Base-by-base conservation (phyloP, 441 rosid species). In the Adansonia gregorii region DNA sequence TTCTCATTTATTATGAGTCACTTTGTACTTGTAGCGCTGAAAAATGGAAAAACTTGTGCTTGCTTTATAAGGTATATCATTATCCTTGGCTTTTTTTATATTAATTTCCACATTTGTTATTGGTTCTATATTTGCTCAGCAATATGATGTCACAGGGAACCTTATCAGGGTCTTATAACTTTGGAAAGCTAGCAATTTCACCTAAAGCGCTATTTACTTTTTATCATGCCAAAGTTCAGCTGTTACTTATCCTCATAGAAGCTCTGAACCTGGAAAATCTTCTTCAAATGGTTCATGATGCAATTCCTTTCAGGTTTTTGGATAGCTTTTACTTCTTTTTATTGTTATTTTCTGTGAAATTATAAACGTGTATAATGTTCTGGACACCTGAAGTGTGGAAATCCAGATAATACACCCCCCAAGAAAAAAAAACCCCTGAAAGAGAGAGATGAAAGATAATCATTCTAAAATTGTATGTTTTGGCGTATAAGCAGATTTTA, bases 261-360 rank as follows among this genome's bases (percentile, higher is more conserved):
- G 87, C 98, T 8, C 82, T 97, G 82, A 89, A 90, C 87, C 86
- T 97, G 83, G 94, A 94, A 84, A 92, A 84, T 83, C 92, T 97
- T 84, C 95, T 97, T 81, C 92, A 92, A 76, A 87, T 97, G 92
- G 90, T 94, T 82, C 95, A 93, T 78, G 98, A 94, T 76, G 91
- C 83, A 82, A 83, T 82, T 31, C 95, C 98, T 82, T 91, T 91
- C 92, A 94, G 98, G 98, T 96, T 74, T 72, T 56, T 82, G 20
- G 63, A 75, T 55, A 48, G 19, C 58, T 76, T 22, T 73, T 74
- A 52, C 52, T 81, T 80, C 22, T n/a, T 59, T 74, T 17, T 75
- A 54, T 78, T 0, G 51, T 52, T 27, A 52, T 77, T 22, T 46
- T 46, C 55, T 14, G 1, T 63, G 46, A 74, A 60, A 8, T 64